Percentiles rank a stretch among this genome's conserved stretches.
Evolutionary conservation across 306 rosid genomes (phyloP).

Genomic region (Quercus gilva): DNA sequence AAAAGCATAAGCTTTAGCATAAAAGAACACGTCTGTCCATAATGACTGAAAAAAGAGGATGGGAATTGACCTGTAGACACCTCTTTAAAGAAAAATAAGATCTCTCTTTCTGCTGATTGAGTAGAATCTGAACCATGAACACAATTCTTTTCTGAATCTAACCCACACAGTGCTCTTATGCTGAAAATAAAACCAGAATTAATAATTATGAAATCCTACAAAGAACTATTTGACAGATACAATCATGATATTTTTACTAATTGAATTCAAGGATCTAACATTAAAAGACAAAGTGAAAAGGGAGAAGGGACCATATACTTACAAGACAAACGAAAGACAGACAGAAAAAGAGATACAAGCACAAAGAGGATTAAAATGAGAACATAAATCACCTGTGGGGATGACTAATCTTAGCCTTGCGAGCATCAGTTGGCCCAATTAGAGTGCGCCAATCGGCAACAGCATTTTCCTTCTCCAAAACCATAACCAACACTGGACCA

Average conservation of each 20-base stretch:
- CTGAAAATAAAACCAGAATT: slow-evolving; percentile 39
- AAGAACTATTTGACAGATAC: slow-evolving; percentile 16
- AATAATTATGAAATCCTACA: slow-evolving; percentile 9
- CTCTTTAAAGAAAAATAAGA: slow-evolving; percentile 68
- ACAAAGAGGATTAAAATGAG: slow-evolving; percentile 10
- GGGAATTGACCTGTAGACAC: slow-evolving; percentile 45
- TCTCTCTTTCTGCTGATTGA: slow-evolving; percentile 72
- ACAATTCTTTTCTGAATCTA: slow-evolving; percentile 59
- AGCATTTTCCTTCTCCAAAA: slow-evolving; percentile 85
- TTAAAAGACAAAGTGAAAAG: not conserved
- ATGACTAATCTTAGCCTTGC: slow-evolving; percentile 74
- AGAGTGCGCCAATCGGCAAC: slow-evolving; percentile 84
- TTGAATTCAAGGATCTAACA: not conserved
- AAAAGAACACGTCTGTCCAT: not conserved
- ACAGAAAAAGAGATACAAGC: not conserved
- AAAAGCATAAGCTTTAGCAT: not conserved
- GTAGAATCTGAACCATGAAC: slow-evolving; percentile 89
- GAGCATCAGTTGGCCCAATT: slow-evolving; percentile 93
- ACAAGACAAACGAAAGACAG: not conserved
- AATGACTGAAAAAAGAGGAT: not conserved
- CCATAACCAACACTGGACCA: slow-evolving; percentile 72
- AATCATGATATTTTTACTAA: slow-evolving; percentile 1
- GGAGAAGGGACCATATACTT: not conserved
- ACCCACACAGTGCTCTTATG: slow-evolving; percentile 77
- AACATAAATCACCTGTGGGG: slow-evolving; percentile 65